A percentile compares a stretch with the other conserved stretches of the same genome.
Evolutionary conservation across 352 stramenopile species (phyloP).

Genomic region (Globisporangium canariense): DNA sequence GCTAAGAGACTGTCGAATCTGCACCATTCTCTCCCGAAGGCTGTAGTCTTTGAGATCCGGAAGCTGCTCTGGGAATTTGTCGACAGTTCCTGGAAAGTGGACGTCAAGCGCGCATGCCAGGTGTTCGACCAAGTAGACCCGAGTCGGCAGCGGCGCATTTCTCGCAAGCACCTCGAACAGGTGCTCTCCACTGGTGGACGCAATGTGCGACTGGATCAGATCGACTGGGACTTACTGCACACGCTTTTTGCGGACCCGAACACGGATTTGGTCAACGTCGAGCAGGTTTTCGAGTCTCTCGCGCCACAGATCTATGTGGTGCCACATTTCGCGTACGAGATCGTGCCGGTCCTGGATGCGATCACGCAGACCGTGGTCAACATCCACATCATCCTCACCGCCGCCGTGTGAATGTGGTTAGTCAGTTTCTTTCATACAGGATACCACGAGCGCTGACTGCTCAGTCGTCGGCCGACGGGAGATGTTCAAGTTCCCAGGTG

Average conservation of each 20-base stretch:
- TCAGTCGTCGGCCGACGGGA: neutral
- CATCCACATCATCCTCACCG: constrained; percentile 46
- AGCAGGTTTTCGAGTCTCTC: constrained; percentile 32
- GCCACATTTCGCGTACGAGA: constrained; percentile 42
- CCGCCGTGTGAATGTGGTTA: neutral
- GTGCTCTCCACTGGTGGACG: constrained; percentile 29
- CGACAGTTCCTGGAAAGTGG: constrained; percentile 45
- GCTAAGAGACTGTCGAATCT: neutral
- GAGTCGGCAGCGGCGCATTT: constrained; percentile 25
- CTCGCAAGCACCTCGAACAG: constrained; percentile 36
- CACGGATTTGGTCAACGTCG: constrained; percentile 37
- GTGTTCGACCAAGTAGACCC: constrained; percentile 30
- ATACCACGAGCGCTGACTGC: neutral
- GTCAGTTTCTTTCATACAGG: neutral
- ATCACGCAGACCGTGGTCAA: constrained; percentile 54
- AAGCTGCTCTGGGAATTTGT: constrained; percentile 52
- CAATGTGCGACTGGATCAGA: constrained; percentile 25
- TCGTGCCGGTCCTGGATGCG: constrained; percentile 46
- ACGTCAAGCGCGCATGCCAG: constrained; percentile 23
- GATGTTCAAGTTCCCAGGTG: neutral
- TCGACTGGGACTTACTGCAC: constrained; percentile 51
- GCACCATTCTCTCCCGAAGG: constrained; percentile 14
- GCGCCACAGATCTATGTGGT: constrained; percentile 33
- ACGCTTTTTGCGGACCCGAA: constrained; percentile 34
- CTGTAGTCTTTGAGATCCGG: constrained; percentile 33